These are phyloP conservation scores for Aspergillus sclerotiicarbonarius DNA, from an alignment of 495 filamentous ascomycete genomes.

Conservation along the genomic window DNA sequence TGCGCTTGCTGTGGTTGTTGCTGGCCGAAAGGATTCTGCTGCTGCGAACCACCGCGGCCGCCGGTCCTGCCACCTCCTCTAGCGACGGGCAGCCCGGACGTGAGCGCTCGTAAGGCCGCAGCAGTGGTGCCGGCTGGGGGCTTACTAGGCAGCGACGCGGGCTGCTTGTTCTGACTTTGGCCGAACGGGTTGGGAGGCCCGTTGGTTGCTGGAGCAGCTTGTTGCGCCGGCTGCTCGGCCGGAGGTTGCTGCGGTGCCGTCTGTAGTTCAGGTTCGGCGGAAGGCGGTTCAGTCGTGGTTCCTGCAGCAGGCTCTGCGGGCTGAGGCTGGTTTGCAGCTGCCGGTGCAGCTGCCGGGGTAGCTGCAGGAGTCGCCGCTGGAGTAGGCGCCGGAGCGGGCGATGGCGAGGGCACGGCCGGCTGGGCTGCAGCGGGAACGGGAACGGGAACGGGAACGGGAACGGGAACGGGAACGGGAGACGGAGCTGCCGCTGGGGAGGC, in stretches of 20 bases:
- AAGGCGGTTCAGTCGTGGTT: constrained; percentile 9
- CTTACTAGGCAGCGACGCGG: constrained; percentile 34
- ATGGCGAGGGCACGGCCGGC: constrained; percentile 15
- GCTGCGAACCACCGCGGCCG: constrained; percentile 29
- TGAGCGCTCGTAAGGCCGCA: constrained; percentile 39
- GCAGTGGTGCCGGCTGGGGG: constrained; percentile 37
- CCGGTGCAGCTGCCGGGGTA: constrained; percentile 5
- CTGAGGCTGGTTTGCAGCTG: constrained; percentile 18
- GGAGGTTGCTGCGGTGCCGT: constrained; percentile 3
- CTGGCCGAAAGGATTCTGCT: constrained; percentile 32
- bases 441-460: no score
- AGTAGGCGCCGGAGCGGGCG: constrained; percentile 13
- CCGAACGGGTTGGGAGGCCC: constrained; percentile 32
- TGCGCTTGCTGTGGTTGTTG: constrained; percentile 7
- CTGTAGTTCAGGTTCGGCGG: constrained; percentile 10
- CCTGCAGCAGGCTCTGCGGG: constrained; percentile 19
- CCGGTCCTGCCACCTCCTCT: constrained; percentile 38
- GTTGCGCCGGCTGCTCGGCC: neutral
- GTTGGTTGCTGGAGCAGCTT: constrained; percentile 11
- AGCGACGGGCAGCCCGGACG: constrained; percentile 52
- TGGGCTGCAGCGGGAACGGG: no score
- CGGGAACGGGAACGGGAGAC: no score
- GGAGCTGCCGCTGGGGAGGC: constrained; percentile 27
- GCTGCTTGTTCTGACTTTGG: constrained; percentile 30
- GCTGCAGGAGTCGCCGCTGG: constrained; percentile 14